Evolutionary conservation across 768 basidiomycete species (phyloP).

Genomic region (Phylloporus sp.): DNA sequence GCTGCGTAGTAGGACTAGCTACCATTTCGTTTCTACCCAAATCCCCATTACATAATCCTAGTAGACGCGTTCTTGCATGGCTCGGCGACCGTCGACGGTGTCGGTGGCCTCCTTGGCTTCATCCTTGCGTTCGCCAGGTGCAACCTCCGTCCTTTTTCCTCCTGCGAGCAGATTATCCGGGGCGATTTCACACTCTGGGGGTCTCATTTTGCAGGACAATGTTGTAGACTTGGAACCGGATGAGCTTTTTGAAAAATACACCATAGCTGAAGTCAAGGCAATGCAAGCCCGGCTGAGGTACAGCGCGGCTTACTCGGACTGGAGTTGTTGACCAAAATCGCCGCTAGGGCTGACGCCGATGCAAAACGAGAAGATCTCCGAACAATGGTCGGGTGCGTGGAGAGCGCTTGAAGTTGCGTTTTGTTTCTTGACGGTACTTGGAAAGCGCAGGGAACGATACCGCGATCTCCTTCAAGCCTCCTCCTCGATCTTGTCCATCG

Average conservation of each 20-base stretch:
- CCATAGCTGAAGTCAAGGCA: constrained; percentile 65
- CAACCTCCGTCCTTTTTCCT: constrained; percentile 4
- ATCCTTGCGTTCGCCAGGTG: constrained; percentile 2
- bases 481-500: constrained; percentile 75
- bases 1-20: constrained; percentile 2
- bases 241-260: constrained; percentile 64
- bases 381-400: constrained; percentile 87
- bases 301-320: constrained; percentile 7
- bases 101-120: constrained; percentile 29
- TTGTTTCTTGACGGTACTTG: constrained; percentile 33
- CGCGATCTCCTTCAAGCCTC: constrained; percentile 84
- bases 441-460: constrained; percentile 82
- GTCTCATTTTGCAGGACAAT: constrained; percentile 14
- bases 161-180: constrained; percentile 4
- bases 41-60: constrained; percentile 20
- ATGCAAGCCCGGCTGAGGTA: constrained; percentile 69
- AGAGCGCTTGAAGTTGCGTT: not conserved
- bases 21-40: not conserved
- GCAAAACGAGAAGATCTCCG: constrained; percentile 84
- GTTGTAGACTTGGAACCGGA: constrained; percentile 51
- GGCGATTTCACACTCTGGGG: constrained; percentile 10
- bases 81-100: constrained; percentile 35
- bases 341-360: constrained; percentile 67
- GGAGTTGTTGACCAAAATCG: constrained; percentile 3
- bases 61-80: constrained; percentile 26